Conservation (phyloP, 257 asterid species). For the Fraxinus anomala region DNA sequence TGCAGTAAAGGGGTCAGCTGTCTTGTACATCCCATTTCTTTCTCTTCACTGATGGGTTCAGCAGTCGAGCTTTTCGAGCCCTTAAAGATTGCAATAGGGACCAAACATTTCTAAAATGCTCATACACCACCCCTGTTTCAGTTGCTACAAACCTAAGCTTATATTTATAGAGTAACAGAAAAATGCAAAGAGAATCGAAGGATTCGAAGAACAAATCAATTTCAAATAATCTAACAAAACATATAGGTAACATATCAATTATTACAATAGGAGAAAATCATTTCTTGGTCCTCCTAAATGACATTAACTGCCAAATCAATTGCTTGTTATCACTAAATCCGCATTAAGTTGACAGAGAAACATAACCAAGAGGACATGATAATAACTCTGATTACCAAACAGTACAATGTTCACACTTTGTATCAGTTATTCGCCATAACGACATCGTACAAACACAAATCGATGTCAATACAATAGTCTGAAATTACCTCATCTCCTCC, state of each 20-base stretch:
- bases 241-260: background rate
- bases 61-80: background rate
- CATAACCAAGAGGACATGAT: background rate
- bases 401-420: background rate
- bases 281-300: background rate
- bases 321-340: background rate
- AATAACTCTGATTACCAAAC: background rate
- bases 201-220: background rate
- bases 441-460: constrained; percentile 3
- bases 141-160: background rate
- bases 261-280: background rate
- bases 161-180: background rate
- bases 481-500: constrained; percentile 57
- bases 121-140: background rate
- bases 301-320: background rate
- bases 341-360: background rate
- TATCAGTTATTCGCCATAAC: constrained; percentile 1
- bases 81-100: background rate
- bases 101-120: background rate
- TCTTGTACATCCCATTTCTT: background rate
- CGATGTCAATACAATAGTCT: background rate
- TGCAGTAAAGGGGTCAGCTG: background rate
- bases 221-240: background rate
- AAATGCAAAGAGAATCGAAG: background rate
- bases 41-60: background rate